These are phyloP conservation scores for Teunomyces pallodes DNA, from an alignment of 805 yeast genomes.

Conservation along the genomic window DNA sequence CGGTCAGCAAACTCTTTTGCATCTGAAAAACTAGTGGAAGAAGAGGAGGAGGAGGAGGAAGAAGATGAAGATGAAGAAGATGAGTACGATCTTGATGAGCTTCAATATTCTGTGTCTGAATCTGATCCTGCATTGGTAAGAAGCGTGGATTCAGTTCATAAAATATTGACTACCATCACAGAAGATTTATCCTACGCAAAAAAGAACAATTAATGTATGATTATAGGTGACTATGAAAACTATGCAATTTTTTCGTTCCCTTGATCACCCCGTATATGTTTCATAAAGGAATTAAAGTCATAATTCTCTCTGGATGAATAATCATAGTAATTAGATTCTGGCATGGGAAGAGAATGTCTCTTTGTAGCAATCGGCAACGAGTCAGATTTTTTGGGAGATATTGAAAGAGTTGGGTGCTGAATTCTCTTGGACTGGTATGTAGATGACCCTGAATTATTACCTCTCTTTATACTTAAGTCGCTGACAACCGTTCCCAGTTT, in stretches of 20 bases:
- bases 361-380: neutral
- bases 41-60: constrained; percentile 12
- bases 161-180: neutral
- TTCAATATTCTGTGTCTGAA: neutral
- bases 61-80: neutral
- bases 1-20: constrained; percentile 28
- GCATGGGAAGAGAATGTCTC: constrained; percentile 8
- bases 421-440: constrained; percentile 19
- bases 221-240: neutral
- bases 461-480: constrained; percentile 2
- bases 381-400: neutral
- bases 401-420: constrained; percentile 11
- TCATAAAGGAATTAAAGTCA: constrained; percentile 39
- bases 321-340: constrained; percentile 33
- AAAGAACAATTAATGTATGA: neutral
- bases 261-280: constrained; percentile 13
- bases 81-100: neutral
- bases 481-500: neutral
- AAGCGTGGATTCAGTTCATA: constrained; percentile 2
- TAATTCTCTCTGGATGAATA: constrained; percentile 29
- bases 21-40: constrained; percentile 20
- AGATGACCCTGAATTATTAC: constrained; percentile 8
- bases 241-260: neutral
- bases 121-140: neutral
- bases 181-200: neutral